phyloP scores from a whole-genome alignment of 2,329 filamentous ascomycete species.

The Alternaria rosae region DNA sequence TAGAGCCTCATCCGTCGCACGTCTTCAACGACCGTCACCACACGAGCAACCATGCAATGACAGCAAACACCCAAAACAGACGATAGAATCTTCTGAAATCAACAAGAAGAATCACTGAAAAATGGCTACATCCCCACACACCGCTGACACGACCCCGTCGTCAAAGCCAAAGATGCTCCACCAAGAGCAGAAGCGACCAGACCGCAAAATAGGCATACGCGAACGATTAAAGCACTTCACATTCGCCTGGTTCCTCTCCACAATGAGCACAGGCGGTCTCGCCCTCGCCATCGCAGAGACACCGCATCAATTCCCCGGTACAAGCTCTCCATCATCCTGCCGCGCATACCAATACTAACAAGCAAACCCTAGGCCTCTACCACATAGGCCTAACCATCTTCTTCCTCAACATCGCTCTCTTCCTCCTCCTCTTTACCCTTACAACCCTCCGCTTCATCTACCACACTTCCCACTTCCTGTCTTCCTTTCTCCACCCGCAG shows the following conservation, averaged over 20 bases:
- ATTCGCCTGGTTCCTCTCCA: constrained; percentile 56
- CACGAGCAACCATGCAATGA: not conserved
- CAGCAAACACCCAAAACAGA: not conserved
- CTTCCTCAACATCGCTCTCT: constrained; percentile 57
- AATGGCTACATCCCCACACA: not conserved
- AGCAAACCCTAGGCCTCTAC: constrained; percentile 51
- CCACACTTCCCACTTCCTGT: constrained; percentile 50
- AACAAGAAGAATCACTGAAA: not conserved
- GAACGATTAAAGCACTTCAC: constrained; percentile 50
- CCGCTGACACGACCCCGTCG: not conserved
- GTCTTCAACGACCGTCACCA: not conserved
- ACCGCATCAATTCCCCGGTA: constrained; percentile 50
- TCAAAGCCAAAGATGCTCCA: not conserved
- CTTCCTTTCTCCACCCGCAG: constrained; percentile 55
- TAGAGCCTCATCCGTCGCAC: not conserved
- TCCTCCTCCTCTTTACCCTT: constrained; percentile 38
- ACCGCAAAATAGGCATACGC: constrained; percentile 21
- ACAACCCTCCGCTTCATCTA: constrained; percentile 51
- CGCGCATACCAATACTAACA: not conserved
- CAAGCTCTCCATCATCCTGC: not conserved
- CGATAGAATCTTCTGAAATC: too few species aligned
- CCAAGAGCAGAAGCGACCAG: not conserved
- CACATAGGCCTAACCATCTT: constrained; percentile 60
- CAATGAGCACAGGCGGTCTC: constrained; percentile 58
- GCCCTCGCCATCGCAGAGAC: constrained; percentile 52